Percentiles rank a stretch among this genome's conserved stretches.
Evolutionary conservation across 495 filamentous ascomycete genomes (phyloP).

Genomic region (Tuber microsphaerosporum): DNA sequence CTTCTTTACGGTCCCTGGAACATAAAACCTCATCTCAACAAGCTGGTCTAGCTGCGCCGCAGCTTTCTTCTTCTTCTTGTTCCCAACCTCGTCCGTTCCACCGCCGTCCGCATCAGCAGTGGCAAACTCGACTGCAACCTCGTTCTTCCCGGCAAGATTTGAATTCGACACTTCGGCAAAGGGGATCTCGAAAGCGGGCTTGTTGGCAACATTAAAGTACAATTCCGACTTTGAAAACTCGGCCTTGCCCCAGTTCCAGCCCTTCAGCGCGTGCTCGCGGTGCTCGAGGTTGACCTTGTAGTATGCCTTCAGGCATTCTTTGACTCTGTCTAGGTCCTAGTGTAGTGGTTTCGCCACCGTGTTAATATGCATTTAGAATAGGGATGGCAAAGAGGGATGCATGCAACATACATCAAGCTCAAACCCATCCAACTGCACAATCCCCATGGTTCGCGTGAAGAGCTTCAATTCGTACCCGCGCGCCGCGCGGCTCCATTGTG

Average conservation of each 20-base stretch:
- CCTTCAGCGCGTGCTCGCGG: conserved; percentile 87
- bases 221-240: conserved; percentile 95
- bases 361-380: background rate
- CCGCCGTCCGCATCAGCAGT: conserved; percentile 83
- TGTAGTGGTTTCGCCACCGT: background rate
- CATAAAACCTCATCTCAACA: conserved; percentile 98
- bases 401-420: conserved; percentile 63
- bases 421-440: conserved; percentile 93
- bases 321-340: conserved; percentile 81
- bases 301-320: conserved; percentile 89
- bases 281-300: conserved; percentile 87
- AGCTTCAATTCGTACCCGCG: conserved; percentile 92
- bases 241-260: conserved; percentile 99
- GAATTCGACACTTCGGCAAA: conserved; percentile 98
- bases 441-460: conserved; percentile 67
- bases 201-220: conserved; percentile 91
- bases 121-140: conserved; percentile 92
- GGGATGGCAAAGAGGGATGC: background rate
- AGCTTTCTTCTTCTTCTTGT: conserved; percentile 80
- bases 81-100: conserved; percentile 81
- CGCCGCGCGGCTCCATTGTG: conserved; percentile 92
- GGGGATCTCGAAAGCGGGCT: conserved; percentile 93
- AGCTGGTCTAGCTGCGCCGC: conserved; percentile 83
- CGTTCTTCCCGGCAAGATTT: conserved; percentile 94
- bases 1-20: conserved; percentile 80